Percentiles rank a stretch among this genome's conserved stretches.
These are phyloP conservation scores for Emmonsiellopsis sp. DNA, from an alignment of 2,329 filamentous ascomycete species.

Conservation along the genomic window DNA sequence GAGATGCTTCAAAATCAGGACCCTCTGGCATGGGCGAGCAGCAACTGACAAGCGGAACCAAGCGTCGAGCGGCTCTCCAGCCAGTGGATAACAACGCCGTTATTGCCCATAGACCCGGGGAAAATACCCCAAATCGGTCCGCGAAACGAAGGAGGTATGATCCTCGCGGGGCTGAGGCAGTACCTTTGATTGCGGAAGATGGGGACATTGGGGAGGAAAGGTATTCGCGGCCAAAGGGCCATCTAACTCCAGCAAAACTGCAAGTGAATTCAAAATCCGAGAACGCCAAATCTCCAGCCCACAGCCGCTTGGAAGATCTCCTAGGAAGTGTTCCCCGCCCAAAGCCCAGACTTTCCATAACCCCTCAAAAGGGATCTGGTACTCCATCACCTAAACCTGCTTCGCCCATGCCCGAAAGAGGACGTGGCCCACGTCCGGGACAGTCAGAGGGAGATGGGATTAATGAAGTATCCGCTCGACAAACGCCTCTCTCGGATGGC, in stretches of 20 bases:
- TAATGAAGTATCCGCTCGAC: not conserved
- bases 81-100: conserved; percentile 22
- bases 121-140: conserved; percentile 8
- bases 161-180: conserved; percentile 23
- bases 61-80: conserved; percentile 16
- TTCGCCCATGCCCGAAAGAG: too few species aligned
- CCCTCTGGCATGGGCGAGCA: not conserved
- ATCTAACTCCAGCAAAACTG: not conserved
- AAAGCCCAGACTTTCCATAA: conserved; percentile 4
- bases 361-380: not conserved
- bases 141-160: conserved; percentile 30
- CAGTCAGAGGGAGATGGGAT: not conserved
- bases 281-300: conserved; percentile 3
- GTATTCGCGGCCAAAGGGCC: not conserved
- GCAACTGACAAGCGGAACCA: conserved; percentile 2
- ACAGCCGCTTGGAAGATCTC: conserved; percentile 24
- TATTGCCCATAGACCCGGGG: conserved; percentile 5
- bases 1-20: not conserved
- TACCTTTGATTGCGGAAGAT: conserved; percentile 43
- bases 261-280: not conserved
- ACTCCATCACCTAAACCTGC: too few species aligned
- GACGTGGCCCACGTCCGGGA: not conserved
- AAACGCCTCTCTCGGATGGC: not conserved
- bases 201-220: conserved; percentile 24
- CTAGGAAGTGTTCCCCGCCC: conserved; percentile 12